These are phyloP conservation scores for Kurtzmaniella fragi DNA, from an alignment of 805 yeast species.

Conservation along the genomic window DNA sequence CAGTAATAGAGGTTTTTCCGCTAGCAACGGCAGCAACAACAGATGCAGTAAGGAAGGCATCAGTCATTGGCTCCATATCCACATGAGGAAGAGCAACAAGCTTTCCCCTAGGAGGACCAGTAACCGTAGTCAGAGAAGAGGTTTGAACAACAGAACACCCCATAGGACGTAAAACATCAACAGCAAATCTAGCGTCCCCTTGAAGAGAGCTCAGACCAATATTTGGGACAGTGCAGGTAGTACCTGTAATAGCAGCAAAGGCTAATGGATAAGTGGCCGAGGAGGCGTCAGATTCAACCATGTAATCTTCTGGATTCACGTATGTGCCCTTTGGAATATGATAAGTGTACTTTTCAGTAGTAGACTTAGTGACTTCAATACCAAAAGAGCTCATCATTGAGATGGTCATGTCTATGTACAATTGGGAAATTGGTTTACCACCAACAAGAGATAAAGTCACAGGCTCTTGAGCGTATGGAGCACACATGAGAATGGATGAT, in stretches of 20 bases:
- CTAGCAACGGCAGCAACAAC: slow-evolving; percentile 92
- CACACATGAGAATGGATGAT: slow-evolving; percentile 93
- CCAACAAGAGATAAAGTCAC: slow-evolving; percentile 87
- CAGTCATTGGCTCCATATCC: slow-evolving; percentile 99
- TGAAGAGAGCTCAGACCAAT: slow-evolving; percentile 89
- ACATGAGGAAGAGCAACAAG: slow-evolving; percentile 68
- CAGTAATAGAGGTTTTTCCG: slow-evolving; percentile 69
- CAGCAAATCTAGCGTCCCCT: slow-evolving; percentile 96
- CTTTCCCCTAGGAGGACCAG: slow-evolving; percentile 73
- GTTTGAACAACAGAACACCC: slow-evolving; percentile 88
- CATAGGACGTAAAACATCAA: slow-evolving; percentile 89
- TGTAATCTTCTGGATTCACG: slow-evolving; percentile 76
- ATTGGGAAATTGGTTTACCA: slow-evolving; percentile 93
- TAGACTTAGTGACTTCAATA: slow-evolving; percentile 62
- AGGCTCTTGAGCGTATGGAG: slow-evolving; percentile 89
- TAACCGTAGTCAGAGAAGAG: slow-evolving; percentile 81
- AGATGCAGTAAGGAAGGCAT: slow-evolving; percentile 93
- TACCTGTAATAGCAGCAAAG: slow-evolving; percentile 93
- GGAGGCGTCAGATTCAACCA: slow-evolving; percentile 94
- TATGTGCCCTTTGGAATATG: slow-evolving; percentile 84
- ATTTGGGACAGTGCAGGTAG: slow-evolving; percentile 88
- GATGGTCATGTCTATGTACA: slow-evolving; percentile 96
- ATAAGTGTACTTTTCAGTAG: slow-evolving; percentile 76
- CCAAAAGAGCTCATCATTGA: slow-evolving; percentile 94
- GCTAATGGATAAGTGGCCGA: slow-evolving; percentile 98